Evolutionary conservation across 129 eudicot genomes (phyloP), one percentile per base, ranked within the genome.

Genomic region (Glebionis coronaria): DNA sequence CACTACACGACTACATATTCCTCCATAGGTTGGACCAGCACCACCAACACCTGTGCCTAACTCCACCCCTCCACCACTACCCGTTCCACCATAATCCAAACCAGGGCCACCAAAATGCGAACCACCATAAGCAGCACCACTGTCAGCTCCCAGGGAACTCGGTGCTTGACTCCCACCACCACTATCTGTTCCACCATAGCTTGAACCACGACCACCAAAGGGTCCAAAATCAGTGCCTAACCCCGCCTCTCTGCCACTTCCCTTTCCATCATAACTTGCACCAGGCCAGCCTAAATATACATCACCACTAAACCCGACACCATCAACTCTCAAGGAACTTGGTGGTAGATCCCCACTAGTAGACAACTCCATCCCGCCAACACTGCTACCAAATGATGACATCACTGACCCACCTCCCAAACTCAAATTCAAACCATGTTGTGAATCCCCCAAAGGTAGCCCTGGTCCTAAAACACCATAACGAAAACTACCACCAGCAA

Each of bases 201-300:
- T 35, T 35, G 42, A 35, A 35, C 42, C 10, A 35, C 42, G 42
- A 35, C 42, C 42, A 35, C 42, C 42, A 35, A 7, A 35, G 42
- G 42, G 42, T 35, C 42, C 47, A 31, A 35, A 54, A 35, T 8
- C 38, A 6, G 0, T 3, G 38, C n/a, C 65, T 60, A 29, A 60
- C 5, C 28, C 28, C 12, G 59, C 28, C 23, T 35, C 5, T 19
- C 15, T 28, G 23, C 12, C 38, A 21, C 61, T 56, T 59, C 73
- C 49, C 23, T 71, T 16, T 61, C 84, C 80, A 19, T 79, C 79
- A 68, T 62, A 70, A 38, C 76, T 74, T 57, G 73, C 66, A 66
- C 78, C 78, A 75, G 31, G 83, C 27, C 42, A 0, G 10, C 10
- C 42, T 35, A 35, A 2, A 35, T 35, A 1, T 35, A 9, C 6